Percentiles rank a stretch among this genome's conserved stretches.
Conservation (phyloP, 2,329 filamentous ascomycete genomes). For the Chaetomiaceae sp. region DNA sequence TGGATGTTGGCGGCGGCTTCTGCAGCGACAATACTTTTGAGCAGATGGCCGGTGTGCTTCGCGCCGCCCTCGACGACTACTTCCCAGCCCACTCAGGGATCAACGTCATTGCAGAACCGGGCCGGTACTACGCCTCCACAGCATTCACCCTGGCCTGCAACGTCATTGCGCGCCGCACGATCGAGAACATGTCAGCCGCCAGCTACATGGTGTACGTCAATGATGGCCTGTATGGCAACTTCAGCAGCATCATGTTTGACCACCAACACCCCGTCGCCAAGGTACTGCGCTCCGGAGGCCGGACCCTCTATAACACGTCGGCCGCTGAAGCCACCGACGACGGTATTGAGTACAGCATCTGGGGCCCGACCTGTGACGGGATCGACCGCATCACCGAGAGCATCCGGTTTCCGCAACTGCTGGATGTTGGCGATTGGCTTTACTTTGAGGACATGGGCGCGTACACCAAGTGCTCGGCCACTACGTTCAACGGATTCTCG, state of each 20-base stretch:
- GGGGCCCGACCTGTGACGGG: constrained; percentile 96
- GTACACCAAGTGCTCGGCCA: constrained; percentile 97
- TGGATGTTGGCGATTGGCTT: constrained; percentile 95
- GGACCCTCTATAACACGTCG: constrained; percentile 53
- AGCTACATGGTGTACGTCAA: constrained; percentile 98
- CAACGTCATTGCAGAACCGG: constrained; percentile 90
- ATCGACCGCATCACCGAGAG: constrained; percentile 90
- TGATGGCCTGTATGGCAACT: constrained; percentile 96
- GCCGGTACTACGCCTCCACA: constrained; percentile 89
- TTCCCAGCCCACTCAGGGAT: constrained; percentile 71
- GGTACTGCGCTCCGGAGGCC: constrained; percentile 62
- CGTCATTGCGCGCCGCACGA: constrained; percentile 89
- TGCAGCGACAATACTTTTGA: constrained; percentile 80
- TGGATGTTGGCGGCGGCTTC: constrained; percentile 95
- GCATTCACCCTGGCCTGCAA: constrained; percentile 95
- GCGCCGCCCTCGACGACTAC: constrained; percentile 75
- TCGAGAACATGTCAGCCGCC: constrained; percentile 61
- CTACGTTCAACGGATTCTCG: constrained; percentile 94
- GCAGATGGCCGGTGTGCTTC: constrained; percentile 76
- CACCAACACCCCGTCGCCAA: constrained; percentile 88
- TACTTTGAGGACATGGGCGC: constrained; percentile 99
- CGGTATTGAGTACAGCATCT: constrained; percentile 84
- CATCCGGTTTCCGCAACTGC: constrained; percentile 67
- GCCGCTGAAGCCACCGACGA: constrained; percentile 37
- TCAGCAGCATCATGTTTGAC: constrained; percentile 98